Base-by-base conservation (phyloP, 805 yeast genomes). In the Wickerhamiella kurtzmanii region DNA sequence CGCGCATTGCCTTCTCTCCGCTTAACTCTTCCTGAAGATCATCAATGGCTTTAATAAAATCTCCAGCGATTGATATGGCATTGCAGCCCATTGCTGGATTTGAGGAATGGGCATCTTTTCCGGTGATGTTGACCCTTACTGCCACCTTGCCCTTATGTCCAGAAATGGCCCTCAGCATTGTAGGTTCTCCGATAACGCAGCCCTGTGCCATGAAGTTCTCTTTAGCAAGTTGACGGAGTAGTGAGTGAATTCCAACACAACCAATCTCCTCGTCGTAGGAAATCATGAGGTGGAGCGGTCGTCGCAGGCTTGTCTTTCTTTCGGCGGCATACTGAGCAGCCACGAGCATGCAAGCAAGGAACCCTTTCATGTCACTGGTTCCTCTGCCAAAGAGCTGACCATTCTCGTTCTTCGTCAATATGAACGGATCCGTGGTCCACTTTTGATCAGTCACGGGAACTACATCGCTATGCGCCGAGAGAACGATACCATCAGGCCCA, bases 241-340 rank as follows among this genome's bases (percentile, higher is more conserved):
- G 47, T 15, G 54, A 49, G 3, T 50, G 49, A 35, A 49, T 49
- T 15, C 54, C 54, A 2, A 51, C 54, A 35, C 54, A 51, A 20
- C 54, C 54, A 22, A 51, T 49, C 35, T 51, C 54, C 47, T 51
- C 54, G 37, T 51, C 54, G 44, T 51, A 51, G 11, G 54, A 51
- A 5, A 51, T 40, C 1, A 48, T 46, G 2, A 49, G 28, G 18
- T 51, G 52, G 32, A 51, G 37, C 3, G 54, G 54, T 22, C 37
- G 13, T 19, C 20, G 39, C 11, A 51, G n/a, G 48, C 37, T 45
- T 37, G 18, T 21, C 3, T 25, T 28, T 28, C 11, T 37, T 36
- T 22, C 40, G 2, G 43, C 18, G 28, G 53, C 54, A 20, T 43
- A 35, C 17, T 35, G 22, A 6, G 53, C 54, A 1, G 48, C 45